Conservation (phyloP, 192 early-diverging fungal genomes). For the Umbelopsis vinacea region DNA sequence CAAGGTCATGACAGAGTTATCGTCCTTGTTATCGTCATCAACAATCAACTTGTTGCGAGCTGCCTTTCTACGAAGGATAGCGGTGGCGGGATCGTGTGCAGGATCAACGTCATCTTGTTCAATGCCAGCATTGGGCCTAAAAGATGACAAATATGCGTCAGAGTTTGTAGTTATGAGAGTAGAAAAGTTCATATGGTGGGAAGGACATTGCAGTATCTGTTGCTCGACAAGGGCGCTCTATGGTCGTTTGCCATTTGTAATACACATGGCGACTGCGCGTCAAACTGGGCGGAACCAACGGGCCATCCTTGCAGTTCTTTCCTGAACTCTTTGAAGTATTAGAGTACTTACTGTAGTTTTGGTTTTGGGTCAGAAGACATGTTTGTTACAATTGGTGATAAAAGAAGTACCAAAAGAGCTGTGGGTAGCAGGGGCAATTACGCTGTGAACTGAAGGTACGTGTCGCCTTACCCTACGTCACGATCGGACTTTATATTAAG, state of each 20-base stretch:
- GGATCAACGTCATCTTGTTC: slow-evolving; percentile 54
- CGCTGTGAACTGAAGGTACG: slow-evolving; percentile 15
- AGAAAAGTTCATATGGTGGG: not conserved
- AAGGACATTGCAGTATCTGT: not conserved
- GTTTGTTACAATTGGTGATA: not conserved
- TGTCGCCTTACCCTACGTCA: slow-evolving; percentile 19
- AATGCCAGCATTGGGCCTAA: slow-evolving; percentile 62
- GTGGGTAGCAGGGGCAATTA: not conserved
- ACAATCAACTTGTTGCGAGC: slow-evolving; percentile 99
- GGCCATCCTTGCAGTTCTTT: not conserved
- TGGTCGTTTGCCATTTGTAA: no score
- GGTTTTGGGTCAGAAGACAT: slow-evolving; percentile 22
- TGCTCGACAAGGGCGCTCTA: no score
- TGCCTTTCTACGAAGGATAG: slow-evolving; percentile 93
- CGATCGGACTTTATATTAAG: not conserved
- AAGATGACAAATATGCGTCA: not conserved
- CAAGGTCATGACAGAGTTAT: slow-evolving; percentile 94
- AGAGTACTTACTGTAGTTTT: slow-evolving; percentile 16
- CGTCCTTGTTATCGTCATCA: slow-evolving; percentile 95
- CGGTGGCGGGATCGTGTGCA: slow-evolving; percentile 86
- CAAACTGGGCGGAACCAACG: not conserved
- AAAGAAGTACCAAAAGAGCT: not conserved
- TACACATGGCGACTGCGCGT: no score
- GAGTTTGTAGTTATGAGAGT: not conserved
- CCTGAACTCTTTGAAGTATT: not conserved